Evolutionary conservation across 2,329 filamentous ascomycete species (phyloP), one percentile per base, ranked within the genome.

Genomic region (Xylaria sp.): DNA sequence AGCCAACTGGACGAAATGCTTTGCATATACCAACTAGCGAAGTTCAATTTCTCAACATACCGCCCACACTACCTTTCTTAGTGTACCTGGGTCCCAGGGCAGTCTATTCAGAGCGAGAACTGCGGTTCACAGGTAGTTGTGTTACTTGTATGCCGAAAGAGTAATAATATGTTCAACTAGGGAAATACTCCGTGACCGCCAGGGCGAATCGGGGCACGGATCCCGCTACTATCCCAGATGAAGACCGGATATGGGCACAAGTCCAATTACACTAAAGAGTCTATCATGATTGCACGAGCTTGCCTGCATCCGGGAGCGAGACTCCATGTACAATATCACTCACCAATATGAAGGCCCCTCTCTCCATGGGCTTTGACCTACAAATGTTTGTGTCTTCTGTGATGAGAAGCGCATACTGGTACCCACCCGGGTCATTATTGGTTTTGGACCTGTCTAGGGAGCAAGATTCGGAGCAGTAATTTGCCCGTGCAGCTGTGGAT

Each of bases 401-500:
- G 67, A 69, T 67, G 50, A 55, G 64, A 64, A 61, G 41, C 54
- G 48, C 60, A 70, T 63, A 58, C 52, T 54, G 23, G 65, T 70
- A 65, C 51, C 68, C 68, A 70, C 68, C 56, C 39, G 20, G 55
- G 37, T 41, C 39, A 62, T 59, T 41, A 59, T 59, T 39, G 39
- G 39, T 67, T 60, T 67, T 64, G 55, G 63, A 64, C 64, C 66
- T 62, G 37, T 46, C 62, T 58, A 60, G 61, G 57, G 54, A 65
- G 60, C 64, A 67, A 67, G 64, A 70, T 60, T 70, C 32, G 48
- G 51, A 28, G 46, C 63, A 28, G 46, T 67, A 70, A 70, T 70
- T 70, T 63, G 63, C 63, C 55, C 68, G 51, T 70, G 68, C 68
- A 70, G 59, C 58, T 55, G 48, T 44, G 67, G 39, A 63, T 63